Conservation (phyloP, 345 rosid genomes). For the Iberis pinnata region DNA sequence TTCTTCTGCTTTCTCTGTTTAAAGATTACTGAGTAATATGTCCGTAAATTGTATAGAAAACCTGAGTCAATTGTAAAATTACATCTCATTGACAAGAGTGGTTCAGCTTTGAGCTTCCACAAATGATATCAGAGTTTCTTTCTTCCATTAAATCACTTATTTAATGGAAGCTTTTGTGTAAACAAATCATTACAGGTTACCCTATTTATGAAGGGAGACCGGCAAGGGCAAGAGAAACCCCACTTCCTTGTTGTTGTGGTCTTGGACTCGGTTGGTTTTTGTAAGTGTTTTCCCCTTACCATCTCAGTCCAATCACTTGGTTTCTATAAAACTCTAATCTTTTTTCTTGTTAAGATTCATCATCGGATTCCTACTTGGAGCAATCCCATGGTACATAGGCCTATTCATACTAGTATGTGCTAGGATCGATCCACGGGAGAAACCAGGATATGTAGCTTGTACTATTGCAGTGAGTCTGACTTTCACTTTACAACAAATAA, state of each 20-base stretch:
- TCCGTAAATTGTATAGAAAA: not conserved
- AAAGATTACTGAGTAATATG: not conserved
- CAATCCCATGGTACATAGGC: constrained; percentile 83
- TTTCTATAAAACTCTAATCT: not conserved
- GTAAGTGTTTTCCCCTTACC: constrained; percentile 35
- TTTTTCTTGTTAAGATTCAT: constrained; percentile 46
- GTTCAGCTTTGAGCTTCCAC: too few species aligned
- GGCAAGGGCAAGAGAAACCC: constrained; percentile 37
- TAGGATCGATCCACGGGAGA: constrained; percentile 57
- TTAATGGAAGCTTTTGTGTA: too few species aligned
- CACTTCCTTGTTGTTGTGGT: constrained; percentile 85
- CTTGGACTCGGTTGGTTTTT: constrained; percentile 71
- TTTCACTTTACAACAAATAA: too few species aligned
- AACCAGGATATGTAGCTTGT: constrained; percentile 82
- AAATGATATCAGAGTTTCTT: too few species aligned
- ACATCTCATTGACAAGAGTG: too few species aligned
- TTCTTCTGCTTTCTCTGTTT: too few species aligned
- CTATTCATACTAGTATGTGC: constrained; percentile 43
- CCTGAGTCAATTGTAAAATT: not conserved
- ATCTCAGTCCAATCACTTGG: not conserved
- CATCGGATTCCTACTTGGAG: constrained; percentile 63
- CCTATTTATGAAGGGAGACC: constrained; percentile 44
- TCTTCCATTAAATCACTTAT: too few species aligned
- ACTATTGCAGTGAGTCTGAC: constrained; percentile 53
- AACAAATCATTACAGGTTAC: constrained; percentile 43